Base-by-base conservation (phyloP, 2,329 filamentous ascomycete species). In the Fusarium longipes region DNA sequence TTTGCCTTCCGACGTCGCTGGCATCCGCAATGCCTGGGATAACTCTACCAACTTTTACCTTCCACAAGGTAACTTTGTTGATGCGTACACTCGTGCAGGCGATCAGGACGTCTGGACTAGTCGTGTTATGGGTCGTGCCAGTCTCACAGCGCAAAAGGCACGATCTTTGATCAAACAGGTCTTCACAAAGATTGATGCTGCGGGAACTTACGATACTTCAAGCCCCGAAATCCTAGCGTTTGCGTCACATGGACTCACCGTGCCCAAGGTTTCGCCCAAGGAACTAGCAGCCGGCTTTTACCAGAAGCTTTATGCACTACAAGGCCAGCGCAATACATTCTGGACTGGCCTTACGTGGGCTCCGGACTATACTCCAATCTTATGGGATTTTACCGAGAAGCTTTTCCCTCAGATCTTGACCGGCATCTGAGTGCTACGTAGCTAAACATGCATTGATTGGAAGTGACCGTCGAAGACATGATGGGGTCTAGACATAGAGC, bases 311-410 rank as follows among this genome's bases (percentile, higher is more conserved):
- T 74, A 78, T 25, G 67, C 47, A 0, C 60, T 81, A 10, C 77
- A 81, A 65, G 77, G 79, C 1, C 56, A 72, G 30, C 67, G 70
- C 1, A 78, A 73, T 39, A 81, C 79, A 1, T 81, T 74, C 57
- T 81, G 77, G 60, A 77, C 79, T 2, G 78, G 77, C 2, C 55
- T 67, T 1, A 29, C 57, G 2, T 67, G 63, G 63, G 64, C 63
- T 2, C 63, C 74, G 0, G 71, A 74, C 1, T 73, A 74, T 33
- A 71, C 72, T 3, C 64, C 70, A 1, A 58, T 70, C 12, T 51
- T 74, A 6, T 74, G 72, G 70, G 57, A 63, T 8, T 74, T 71
- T 5, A 74, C 72, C 1, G 70, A 65, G 17, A 63, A 58, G 15
- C 15, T 74, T 0, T 55, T 69, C 6, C 45, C 57, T 4, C 53